phyloP scores from a whole-genome alignment of 2,329 filamentous ascomycete genomes.

The Aspergillus tamarii region DNA sequence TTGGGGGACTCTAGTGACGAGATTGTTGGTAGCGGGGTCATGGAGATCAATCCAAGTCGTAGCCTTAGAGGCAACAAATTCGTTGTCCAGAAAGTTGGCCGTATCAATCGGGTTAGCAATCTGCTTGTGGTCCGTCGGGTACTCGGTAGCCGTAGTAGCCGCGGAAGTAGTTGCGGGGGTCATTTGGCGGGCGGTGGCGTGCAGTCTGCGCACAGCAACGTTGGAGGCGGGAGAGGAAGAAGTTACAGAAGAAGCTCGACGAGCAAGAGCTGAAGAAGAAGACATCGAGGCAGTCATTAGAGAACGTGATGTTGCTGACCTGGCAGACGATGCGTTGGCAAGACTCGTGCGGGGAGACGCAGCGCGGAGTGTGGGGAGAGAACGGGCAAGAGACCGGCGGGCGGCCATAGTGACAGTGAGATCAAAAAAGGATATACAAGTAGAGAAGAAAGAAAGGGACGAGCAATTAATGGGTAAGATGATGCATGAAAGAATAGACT shows the following conservation, averaged over 20 bases:
- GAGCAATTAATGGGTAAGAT: background rate
- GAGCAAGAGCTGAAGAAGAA: conserved; percentile 25
- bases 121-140: conserved; percentile 59
- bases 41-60: conserved; percentile 66
- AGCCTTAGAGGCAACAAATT: conserved; percentile 61
- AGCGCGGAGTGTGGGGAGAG: conserved; percentile 44
- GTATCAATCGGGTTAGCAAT: conserved; percentile 61
- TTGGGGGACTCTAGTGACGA: conserved; percentile 67
- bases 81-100: conserved; percentile 66
- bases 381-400: conserved; percentile 40
- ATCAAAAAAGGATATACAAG: background rate
- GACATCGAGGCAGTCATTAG: conserved; percentile 26
- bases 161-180: conserved; percentile 54
- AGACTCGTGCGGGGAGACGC: conserved; percentile 40
- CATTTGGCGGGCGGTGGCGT: conserved; percentile 59
- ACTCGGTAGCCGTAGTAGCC: conserved; percentile 54
- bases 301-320: conserved; percentile 29
- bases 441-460: background rate
- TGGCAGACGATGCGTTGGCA: conserved; percentile 25
- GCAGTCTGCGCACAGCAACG: conserved; percentile 43
- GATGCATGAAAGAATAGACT: background rate
- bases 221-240: conserved; percentile 25
- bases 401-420: conserved; percentile 37
- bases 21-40: conserved; percentile 68
- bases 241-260: conserved; percentile 17